A percentile compares a stretch with the other conserved stretches of the same genome.
Evolutionary conservation across 2,329 filamentous ascomycete species (phyloP).

Genomic region (Orbilia quercus): DNA sequence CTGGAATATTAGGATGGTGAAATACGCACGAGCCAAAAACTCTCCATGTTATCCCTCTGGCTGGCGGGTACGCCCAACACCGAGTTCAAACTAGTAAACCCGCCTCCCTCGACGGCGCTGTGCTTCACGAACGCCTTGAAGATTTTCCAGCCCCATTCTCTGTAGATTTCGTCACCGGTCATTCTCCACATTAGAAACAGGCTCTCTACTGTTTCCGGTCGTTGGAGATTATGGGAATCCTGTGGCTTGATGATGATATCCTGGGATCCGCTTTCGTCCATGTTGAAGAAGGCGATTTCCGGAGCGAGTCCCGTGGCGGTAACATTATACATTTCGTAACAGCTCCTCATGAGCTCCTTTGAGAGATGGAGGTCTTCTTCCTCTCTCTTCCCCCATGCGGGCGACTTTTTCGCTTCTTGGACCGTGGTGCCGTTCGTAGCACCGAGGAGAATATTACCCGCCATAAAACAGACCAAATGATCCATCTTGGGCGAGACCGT

Average conservation of each 20-base stretch:
- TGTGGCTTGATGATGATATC: slow-evolving; percentile 83
- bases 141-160: slow-evolving; percentile 99
- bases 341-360: slow-evolving; percentile 92
- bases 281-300: slow-evolving; percentile 91
- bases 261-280: slow-evolving; percentile 70
- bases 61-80: slow-evolving; percentile 77
- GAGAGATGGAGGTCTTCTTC: slow-evolving; percentile 90
- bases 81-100: slow-evolving; percentile 83
- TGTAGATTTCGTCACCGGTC: slow-evolving; percentile 86
- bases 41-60: slow-evolving; percentile 92
- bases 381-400: slow-evolving; percentile 79
- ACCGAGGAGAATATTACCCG: slow-evolving; percentile 90
- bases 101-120: slow-evolving; percentile 77
- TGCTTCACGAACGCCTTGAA: slow-evolving; percentile 90
- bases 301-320: slow-evolving; percentile 91
- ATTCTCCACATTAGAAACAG: slow-evolving; percentile 99
- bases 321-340: slow-evolving; percentile 95
- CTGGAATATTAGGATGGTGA: background rate
- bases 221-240: slow-evolving; percentile 92
- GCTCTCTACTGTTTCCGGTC: slow-evolving; percentile 95
- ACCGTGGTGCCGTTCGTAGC: slow-evolving; percentile 83
- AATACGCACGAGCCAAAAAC: slow-evolving; percentile 88
- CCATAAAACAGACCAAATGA: slow-evolving; percentile 96
- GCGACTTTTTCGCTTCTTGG: slow-evolving; percentile 76
- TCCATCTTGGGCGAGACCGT: slow-evolving; percentile 91